phyloP scores from a whole-genome alignment of 352 stramenopile species.

The Phytophthora crassamura region DNA sequence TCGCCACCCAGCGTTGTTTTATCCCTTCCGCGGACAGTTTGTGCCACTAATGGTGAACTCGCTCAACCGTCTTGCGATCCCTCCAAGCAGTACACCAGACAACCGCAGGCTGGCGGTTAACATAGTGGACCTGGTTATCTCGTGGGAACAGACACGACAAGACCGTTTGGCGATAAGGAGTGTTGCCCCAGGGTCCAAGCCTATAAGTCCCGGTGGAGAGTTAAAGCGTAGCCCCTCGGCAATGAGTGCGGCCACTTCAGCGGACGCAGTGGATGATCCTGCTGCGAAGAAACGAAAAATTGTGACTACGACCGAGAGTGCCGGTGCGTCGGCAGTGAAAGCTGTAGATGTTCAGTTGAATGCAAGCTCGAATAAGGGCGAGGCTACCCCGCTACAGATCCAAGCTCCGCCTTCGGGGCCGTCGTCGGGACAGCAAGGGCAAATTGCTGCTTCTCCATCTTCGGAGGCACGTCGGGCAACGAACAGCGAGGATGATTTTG shows the following conservation, averaged over 20 bases:
- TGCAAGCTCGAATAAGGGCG: slow-evolving; percentile 6
- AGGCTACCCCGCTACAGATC: slow-evolving; percentile 18
- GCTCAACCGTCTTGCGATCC: slow-evolving; percentile 95
- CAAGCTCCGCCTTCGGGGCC: slow-evolving; percentile 8
- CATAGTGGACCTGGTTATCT: slow-evolving; percentile 96
- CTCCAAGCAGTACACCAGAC: slow-evolving; percentile 92
- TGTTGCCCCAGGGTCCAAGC: slow-evolving; percentile 18
- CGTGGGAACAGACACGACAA: slow-evolving; percentile 93
- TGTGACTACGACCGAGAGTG: slow-evolving; percentile 18
- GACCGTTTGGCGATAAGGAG: slow-evolving; percentile 57
- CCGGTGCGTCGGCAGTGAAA: slow-evolving; percentile 21
- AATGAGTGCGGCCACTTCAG: slow-evolving; percentile 24
- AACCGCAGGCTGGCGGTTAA: slow-evolving; percentile 93
- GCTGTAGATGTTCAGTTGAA: slow-evolving; percentile 23
- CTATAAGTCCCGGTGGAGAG: slow-evolving; percentile 30
- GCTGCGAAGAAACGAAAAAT: slow-evolving; percentile 62
- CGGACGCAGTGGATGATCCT: slow-evolving; percentile 25
- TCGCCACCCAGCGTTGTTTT: slow-evolving; percentile 94
- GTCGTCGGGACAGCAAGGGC: slow-evolving; percentile 19
- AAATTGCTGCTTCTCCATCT: slow-evolving; percentile 24
- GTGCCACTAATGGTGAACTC: slow-evolving; percentile 97
- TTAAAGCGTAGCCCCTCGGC: slow-evolving; percentile 44
- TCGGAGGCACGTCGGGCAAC: slow-evolving; percentile 30
- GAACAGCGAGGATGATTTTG: slow-evolving; percentile 86
- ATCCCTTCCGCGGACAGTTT: slow-evolving; percentile 92